A percentile compares a stretch with the other conserved stretches of the same genome.
phyloP scores from a whole-genome alignment of 768 basidiomycete genomes.

The Suillus alpinus region DNA sequence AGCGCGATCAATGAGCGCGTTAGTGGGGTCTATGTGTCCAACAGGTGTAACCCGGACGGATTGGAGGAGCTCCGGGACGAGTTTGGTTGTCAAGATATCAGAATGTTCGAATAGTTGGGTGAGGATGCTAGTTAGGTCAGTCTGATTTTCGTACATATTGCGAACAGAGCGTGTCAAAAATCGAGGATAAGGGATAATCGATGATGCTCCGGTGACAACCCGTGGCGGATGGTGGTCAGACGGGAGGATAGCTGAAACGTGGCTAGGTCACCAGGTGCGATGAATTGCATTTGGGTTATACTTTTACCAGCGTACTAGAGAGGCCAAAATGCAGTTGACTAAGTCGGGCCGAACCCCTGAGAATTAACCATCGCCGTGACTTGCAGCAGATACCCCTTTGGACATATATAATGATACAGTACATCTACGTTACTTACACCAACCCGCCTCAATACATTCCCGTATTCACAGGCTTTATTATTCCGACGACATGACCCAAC shows the following conservation, averaged over 20 bases:
- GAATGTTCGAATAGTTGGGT: constrained; percentile 66
- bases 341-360: constrained; percentile 5
- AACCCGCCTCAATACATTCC: neutral
- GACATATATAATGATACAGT: neutral
- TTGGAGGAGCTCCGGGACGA: constrained; percentile 52
- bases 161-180: neutral
- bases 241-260: neutral
- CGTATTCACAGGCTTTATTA: neutral
- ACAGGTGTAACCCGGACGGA: constrained; percentile 27
- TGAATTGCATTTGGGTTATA: neutral
- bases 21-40: constrained; percentile 30
- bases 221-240: neutral
- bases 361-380: neutral
- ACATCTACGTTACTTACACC: neutral
- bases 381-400: neutral
- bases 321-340: neutral
- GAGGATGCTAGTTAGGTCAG: constrained; percentile 32
- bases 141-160: constrained; percentile 1
- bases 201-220: neutral
- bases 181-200: neutral
- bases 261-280: constrained; percentile 1
- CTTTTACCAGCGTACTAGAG: neutral
- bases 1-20: constrained; percentile 52
- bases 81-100: constrained; percentile 46
- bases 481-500: constrained; percentile 18